Percentiles rank a stretch among this genome's conserved stretches.
phyloP scores from a whole-genome alignment of 768 basidiomycete genomes.

The Serendipita indica region DNA sequence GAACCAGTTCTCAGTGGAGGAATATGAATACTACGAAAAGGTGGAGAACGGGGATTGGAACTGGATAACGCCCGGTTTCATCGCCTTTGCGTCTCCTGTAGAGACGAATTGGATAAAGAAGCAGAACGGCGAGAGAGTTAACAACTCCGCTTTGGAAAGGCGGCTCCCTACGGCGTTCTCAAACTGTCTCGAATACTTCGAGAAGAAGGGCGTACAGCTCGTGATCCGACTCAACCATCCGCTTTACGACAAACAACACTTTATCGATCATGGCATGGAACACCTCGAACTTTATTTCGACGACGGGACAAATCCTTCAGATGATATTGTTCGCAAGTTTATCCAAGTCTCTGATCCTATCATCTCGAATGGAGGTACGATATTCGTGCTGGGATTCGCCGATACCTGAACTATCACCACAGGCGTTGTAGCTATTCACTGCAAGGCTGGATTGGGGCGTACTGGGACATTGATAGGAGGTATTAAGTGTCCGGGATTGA shows the following conservation, averaged over 20 bases:
- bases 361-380: slow-evolving; percentile 62
- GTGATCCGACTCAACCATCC: slow-evolving; percentile 91
- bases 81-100: slow-evolving; percentile 88
- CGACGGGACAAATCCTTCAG: slow-evolving; percentile 94
- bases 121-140: slow-evolving; percentile 31
- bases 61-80: slow-evolving; percentile 82
- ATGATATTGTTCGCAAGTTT: slow-evolving; percentile 86
- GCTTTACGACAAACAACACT: slow-evolving; percentile 70
- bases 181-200: slow-evolving; percentile 89
- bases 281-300: slow-evolving; percentile 93
- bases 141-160: slow-evolving; percentile 50
- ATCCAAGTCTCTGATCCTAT: slow-evolving; percentile 70
- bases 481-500: slow-evolving; percentile 13
- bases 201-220: slow-evolving; percentile 70
- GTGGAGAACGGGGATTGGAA: slow-evolving; percentile 95
- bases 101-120: slow-evolving; percentile 71
- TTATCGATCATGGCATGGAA: slow-evolving; percentile 71
- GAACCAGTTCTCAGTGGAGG: slow-evolving; percentile 83
- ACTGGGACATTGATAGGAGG: slow-evolving; percentile 89
- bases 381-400: slow-evolving; percentile 73
- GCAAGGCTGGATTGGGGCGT: slow-evolving; percentile 91
- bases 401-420: slow-evolving; percentile 15
- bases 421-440: slow-evolving; percentile 32
- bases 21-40: slow-evolving; percentile 90
- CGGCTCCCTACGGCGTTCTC: slow-evolving; percentile 67